These are phyloP conservation scores for Polyporus tsugae DNA, from an alignment of 1,284 basidiomycete species.

Conservation along the genomic window DNA sequence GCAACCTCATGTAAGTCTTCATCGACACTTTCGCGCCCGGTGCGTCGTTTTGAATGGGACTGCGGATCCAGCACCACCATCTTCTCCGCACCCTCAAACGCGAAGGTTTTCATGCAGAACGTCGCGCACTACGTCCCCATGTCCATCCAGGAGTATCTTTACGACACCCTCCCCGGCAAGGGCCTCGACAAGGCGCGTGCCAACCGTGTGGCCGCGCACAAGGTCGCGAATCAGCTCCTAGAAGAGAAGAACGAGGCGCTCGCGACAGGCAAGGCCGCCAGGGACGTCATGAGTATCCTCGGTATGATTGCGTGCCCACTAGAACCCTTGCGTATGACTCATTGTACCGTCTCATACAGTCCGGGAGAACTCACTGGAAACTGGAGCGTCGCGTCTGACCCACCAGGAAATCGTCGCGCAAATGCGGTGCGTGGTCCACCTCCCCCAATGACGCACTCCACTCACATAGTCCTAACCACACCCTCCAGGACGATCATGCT, in stretches of 20 bases:
- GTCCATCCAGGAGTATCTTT: slow-evolving; percentile 46
- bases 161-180: slow-evolving; percentile 45
- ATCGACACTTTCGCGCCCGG: not conserved
- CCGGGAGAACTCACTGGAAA: slow-evolving; percentile 58
- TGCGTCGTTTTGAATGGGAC: not conserved
- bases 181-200: slow-evolving; percentile 47
- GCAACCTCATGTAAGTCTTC: slow-evolving; percentile 41
- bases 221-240: slow-evolving; percentile 52
- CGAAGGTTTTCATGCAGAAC: slow-evolving; percentile 37
- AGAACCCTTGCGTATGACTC: not conserved
- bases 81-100: slow-evolving; percentile 35
- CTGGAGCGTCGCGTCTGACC: slow-evolving; percentile 51
- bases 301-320: slow-evolving; percentile 37
- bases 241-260: slow-evolving; percentile 48
- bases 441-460: not conserved
- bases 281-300: slow-evolving; percentile 54
- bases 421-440: slow-evolving; percentile 50
- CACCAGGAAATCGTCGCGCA: slow-evolving; percentile 63
- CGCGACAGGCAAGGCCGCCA: slow-evolving; percentile 39
- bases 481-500: slow-evolving; percentile 47
- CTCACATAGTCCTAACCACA: not conserved
- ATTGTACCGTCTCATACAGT: slow-evolving; percentile 45
- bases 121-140: slow-evolving; percentile 39
- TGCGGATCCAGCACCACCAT: slow-evolving; percentile 27
- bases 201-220: slow-evolving; percentile 47